Percentiles rank a stretch among this genome's conserved stretches.
These are phyloP conservation scores for Artemisia tridentata DNA, from an alignment of 129 eudicot genomes.

Conservation along the genomic window DNA sequence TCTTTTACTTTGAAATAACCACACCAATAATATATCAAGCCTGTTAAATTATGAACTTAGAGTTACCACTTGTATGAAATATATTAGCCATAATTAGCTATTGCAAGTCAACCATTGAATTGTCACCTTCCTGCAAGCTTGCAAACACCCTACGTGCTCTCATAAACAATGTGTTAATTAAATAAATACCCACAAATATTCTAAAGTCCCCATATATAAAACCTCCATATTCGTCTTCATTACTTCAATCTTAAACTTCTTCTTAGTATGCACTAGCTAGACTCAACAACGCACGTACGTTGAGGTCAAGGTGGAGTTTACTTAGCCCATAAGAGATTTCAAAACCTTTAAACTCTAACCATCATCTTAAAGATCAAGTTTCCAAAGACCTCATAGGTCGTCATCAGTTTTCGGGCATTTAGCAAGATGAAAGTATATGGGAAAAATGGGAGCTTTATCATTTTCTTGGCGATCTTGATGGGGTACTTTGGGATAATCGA, in stretches of 20 bases:
- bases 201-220: background rate
- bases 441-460: conserved; percentile 4
- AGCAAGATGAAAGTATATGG: conserved; percentile 20
- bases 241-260: too few species aligned
- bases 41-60: too few species aligned
- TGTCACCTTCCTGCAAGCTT: conserved; percentile 9
- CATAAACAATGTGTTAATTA: background rate
- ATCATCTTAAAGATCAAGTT: background rate
- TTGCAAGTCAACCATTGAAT: conserved; percentile 8
- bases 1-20: too few species aligned
- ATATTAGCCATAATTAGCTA: too few species aligned
- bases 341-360: background rate
- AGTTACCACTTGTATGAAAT: too few species aligned
- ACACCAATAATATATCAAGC: too few species aligned
- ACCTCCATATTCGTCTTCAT: background rate
- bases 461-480: conserved; percentile 13
- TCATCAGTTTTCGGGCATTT: background rate
- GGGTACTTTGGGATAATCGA: conserved; percentile 18
- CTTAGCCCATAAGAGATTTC: too few species aligned
- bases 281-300: too few species aligned
- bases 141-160: conserved; percentile 4
- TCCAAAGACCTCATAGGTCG: background rate
- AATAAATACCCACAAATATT: conserved; percentile 3
- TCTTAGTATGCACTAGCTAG: too few species aligned
- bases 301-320: too few species aligned